Percentiles rank a stretch among this genome's conserved stretches.
Conservation (phyloP, 2,329 filamentous ascomycete species). For the Tolypocladium amazonense region DNA sequence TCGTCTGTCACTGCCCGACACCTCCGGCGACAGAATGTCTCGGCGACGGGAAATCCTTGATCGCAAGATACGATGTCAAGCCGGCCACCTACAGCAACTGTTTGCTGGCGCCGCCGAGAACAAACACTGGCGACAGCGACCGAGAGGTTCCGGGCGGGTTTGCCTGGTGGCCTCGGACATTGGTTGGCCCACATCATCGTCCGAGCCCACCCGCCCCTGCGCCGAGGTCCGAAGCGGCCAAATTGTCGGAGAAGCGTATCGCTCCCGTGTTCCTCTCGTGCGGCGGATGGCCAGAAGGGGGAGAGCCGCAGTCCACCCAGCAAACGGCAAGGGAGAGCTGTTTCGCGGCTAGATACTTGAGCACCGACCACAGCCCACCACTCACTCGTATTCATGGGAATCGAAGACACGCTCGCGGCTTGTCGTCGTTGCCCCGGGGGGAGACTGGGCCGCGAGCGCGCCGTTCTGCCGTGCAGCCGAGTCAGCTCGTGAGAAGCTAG, state of each 20-base stretch:
- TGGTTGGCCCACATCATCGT: background rate
- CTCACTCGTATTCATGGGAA: background rate
- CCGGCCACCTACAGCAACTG: background rate
- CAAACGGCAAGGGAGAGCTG: background rate
- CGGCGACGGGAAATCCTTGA: background rate
- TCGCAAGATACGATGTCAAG: background rate
- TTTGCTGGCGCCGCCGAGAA: background rate
- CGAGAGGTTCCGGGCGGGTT: background rate
- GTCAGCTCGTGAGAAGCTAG: background rate
- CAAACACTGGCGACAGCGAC: background rate
- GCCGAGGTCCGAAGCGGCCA: constrained; percentile 1
- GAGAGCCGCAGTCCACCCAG: background rate
- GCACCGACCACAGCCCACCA: background rate
- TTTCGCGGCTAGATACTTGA: background rate
- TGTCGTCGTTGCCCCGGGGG: background rate
- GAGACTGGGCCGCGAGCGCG: background rate
- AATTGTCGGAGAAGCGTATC: background rate
- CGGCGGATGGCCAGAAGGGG: background rate
- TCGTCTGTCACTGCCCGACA: background rate
- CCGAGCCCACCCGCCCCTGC: background rate
- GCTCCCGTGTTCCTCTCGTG: background rate
- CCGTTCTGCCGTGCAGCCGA: background rate
- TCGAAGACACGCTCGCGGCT: background rate
- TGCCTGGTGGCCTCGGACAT: background rate
- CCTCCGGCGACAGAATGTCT: background rate